Evolutionary conservation across 2,329 filamentous ascomycete species (phyloP), one percentile per base, ranked within the genome.

Genomic region (Karstenula rhodostoma): DNA sequence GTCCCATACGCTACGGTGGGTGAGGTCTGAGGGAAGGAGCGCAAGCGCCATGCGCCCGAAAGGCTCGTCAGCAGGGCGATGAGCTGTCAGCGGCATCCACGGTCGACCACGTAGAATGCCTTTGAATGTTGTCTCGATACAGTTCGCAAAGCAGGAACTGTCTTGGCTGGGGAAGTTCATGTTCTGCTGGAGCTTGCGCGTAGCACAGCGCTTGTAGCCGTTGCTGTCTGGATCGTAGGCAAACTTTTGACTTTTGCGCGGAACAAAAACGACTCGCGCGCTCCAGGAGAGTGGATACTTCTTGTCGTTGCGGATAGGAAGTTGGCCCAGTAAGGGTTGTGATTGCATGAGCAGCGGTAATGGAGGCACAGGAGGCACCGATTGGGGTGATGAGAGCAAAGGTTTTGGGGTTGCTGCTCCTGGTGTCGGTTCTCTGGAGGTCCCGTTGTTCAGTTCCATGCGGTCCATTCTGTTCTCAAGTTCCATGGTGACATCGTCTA

Each of bases 401-500:
- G 69, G 59, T 59, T 70, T 73, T 19, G 73, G 73, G 22, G 73
- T 76, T 40, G 70, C 64, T 15, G 68, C 61, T 19, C 68, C 67
- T 10, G 74, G 75, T 46, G 75, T 77, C 15, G 66, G 61, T 46
- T 72, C 73, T 58, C 71, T 70, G 23, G 70, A 74, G 33, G 59
- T 37, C 12, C 71, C 64, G 55, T 58, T 64, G 42, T 51, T 48
- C 46, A 68, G 59, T 60, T 78, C 75, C n/a, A 77, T 63, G 58
- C 68, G 68, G 47, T 79, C 77, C 23, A 79, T 63, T 44, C 76
- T 66, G 55, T 77, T 74, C 59, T 79, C 77, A 32, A 78, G 60
- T 15, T 78, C 75, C 77, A 79, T 79, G 19, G 74, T 76, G 17
- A 73, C 70, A 44, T 79, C 77, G 55, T 79, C 77, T n/a, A 79